Percentiles rank a stretch among this genome's conserved stretches.
These are phyloP conservation scores for Astrothelium subdiscretum DNA, from an alignment of 495 filamentous ascomycete species.

Conservation along the genomic window DNA sequence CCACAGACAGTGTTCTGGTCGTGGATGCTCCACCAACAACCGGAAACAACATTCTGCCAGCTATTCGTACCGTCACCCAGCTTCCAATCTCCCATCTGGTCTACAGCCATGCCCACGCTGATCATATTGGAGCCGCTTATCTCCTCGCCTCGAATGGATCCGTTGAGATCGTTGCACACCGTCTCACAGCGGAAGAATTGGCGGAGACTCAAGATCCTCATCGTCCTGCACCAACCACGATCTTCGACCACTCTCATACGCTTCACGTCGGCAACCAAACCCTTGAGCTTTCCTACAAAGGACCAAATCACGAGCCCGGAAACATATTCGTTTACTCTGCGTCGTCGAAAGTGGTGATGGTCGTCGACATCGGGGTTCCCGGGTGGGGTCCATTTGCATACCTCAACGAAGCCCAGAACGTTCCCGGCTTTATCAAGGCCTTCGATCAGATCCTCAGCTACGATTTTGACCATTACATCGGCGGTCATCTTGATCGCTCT, in stretches of 20 bases:
- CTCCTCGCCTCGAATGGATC: conserved; percentile 15
- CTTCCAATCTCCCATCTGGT: conserved; percentile 28
- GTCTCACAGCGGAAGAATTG: conserved; percentile 19
- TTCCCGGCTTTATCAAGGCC: conserved; percentile 31
- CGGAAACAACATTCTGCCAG: conserved; percentile 26
- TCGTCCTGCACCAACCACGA: conserved; percentile 25
- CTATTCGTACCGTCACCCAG: conserved; percentile 28
- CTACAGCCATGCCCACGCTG: conserved; percentile 32
- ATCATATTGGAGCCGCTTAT: conserved; percentile 29
- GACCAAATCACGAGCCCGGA: conserved; percentile 29
- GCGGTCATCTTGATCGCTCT: conserved; percentile 28
- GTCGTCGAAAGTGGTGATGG: conserved; percentile 28
- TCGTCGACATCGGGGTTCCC: conserved; percentile 32
- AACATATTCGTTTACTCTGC: conserved; percentile 35
- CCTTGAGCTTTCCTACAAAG: conserved; percentile 28
- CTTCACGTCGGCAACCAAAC: conserved; percentile 31
- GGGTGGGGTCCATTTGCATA: conserved; percentile 27
- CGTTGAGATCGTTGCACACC: conserved; percentile 26
- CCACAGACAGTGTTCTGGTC: conserved; percentile 28
- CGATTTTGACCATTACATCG: conserved; percentile 32
- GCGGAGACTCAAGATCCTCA: conserved; percentile 12
- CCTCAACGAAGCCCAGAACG: conserved; percentile 24
- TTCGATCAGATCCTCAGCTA: conserved; percentile 32
- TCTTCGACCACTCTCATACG: conserved; percentile 21
- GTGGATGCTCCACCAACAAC: conserved; percentile 33